Base-by-base conservation (phyloP, 2,329 filamentous ascomycete species). In the Macrophomina phaseolina region DNA sequence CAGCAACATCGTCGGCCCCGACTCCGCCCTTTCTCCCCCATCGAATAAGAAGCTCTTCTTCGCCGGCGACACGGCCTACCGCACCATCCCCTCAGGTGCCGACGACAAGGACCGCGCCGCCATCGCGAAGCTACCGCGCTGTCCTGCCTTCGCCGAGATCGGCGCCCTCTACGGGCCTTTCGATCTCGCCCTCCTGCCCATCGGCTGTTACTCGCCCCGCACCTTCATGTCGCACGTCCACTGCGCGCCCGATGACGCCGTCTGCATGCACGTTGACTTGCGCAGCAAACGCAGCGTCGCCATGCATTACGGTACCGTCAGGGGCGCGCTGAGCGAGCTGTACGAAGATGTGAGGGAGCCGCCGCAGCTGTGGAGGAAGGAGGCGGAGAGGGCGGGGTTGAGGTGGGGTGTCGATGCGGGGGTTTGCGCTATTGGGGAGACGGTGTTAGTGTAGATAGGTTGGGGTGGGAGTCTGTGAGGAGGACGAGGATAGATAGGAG, bases 221-320 rank as follows among this genome's bases (percentile, higher is more conserved):
- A 73, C 76, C 3, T 76, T 83, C 61, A 76, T 84, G 70, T 81
- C 81, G 6, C 73, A 75, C 2, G 77, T 84, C 12, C 83, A 85
- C 60, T 80, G 80, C 12, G 79, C 80, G 32, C 82, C 83, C 0
- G 82, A 83, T 67, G 82, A 85, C 68, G 80, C 81, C 5, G 69
- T 84, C 1, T 72, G 78, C 34, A 83, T 85, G 51, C 83, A 85
- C 66, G 78, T 79, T 61, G 82, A 83, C 66, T 71, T 85, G 52
- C 76, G 70, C 52, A 82, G 81, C 64, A 81, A 77, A 72, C 80
- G 79, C 69, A 83, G 81, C 38, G 78, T 85, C 32, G 83, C 81
- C 0, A 85, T 85, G 83, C 83, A 85, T 67, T 85, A 81, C 68
- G 83, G 83, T 0, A 84, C 83, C 0, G 78, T 85, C 0, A 70